Percentiles rank a stretch among this genome's conserved stretches.
Conservation (phyloP, 2,329 filamentous ascomycete species). For the Cladorrhinum sp. region DNA sequence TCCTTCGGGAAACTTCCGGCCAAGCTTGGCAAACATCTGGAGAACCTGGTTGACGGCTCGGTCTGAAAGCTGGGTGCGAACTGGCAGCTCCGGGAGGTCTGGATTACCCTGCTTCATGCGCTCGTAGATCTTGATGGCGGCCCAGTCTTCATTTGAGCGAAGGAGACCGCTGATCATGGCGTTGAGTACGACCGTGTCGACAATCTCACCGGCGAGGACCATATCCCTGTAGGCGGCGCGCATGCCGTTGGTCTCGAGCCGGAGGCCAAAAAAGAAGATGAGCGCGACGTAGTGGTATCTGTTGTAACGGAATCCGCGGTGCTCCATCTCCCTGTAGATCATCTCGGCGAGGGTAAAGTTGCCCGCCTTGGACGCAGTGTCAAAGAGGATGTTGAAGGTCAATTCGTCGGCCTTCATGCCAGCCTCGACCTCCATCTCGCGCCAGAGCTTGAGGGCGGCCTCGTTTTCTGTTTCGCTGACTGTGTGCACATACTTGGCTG, state of each 20-base stretch:
- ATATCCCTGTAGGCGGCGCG: constrained; percentile 76
- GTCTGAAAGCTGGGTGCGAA: constrained; percentile 45
- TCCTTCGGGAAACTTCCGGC: constrained; percentile 55
- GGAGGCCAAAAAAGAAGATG: constrained; percentile 80
- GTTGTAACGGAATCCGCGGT: constrained; percentile 64
- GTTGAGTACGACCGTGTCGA: constrained; percentile 85
- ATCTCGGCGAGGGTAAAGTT: constrained; percentile 83
- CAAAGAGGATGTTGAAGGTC: constrained; percentile 93
- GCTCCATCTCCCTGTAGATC: constrained; percentile 76
- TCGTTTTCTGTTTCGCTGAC: constrained; percentile 60
- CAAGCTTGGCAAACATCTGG: constrained; percentile 56
- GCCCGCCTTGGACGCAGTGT: constrained; percentile 79
- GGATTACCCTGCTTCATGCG: constrained; percentile 65
- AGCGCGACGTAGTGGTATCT: constrained; percentile 78
- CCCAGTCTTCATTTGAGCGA: constrained; percentile 68
- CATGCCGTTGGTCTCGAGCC: constrained; percentile 68
- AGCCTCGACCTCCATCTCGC: constrained; percentile 78
- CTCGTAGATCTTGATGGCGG: constrained; percentile 77
- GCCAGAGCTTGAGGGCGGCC: constrained; percentile 75
- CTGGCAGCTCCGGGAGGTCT: constrained; percentile 36
- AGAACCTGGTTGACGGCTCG: constrained; percentile 53
- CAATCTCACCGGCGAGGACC: constrained; percentile 79
- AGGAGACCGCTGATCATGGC: constrained; percentile 79
- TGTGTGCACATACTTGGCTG: constrained; percentile 64
- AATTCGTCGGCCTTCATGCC: constrained; percentile 64